Base-by-base conservation (phyloP, 179 eudicot species). In the Beta lomatogona region DNA sequence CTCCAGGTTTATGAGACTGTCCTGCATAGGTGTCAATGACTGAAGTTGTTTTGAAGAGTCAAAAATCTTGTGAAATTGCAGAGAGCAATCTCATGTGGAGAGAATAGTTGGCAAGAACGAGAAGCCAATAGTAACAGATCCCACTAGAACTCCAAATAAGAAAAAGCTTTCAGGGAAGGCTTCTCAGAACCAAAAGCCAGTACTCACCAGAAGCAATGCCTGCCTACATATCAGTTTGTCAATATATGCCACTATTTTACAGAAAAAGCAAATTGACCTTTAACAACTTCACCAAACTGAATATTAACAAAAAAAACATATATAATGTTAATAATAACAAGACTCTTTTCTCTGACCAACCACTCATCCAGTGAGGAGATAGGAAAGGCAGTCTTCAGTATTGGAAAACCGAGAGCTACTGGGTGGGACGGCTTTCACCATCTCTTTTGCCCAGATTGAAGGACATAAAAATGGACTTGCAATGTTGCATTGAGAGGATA, bases 261-360 rank as follows among this genome's bases (percentile, higher is more conserved):
- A 41, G 48, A 75, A 14, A 18, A 76, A 41, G 28, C 77, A 50
- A 46, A 61, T 69, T 21, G 60, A 54, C 13, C 41, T 13, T 58
- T 16, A 59, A 57, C 41, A 80, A 76, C 54, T 45, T 54, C 57
- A 61, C 12, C 71, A 76, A 72, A 48, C 16, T 52, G 71, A 48
- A 77, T 8, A 22, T 57, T 64, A 55, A 68, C 59, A 54, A 15
- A 21, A 55, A 19, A 64, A 25, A 10, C 18, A 9, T 63, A 22
- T 48, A 2, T 36, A 36, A 36, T 36, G 41, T 36, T 36, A 36
- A 36, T 36, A 36, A 36, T 3, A 36, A 36, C 41, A 28, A 28
- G 31, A 28, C 31, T 28, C 0, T 28, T 28, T 36, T 36, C 41
- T 36, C 41, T 36, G 41, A 36, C 41, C 3, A 36, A 36, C 41